Percentiles rank a stretch among this genome's conserved stretches.
These are phyloP conservation scores for Lecanicillium sp. DNA, from an alignment of 2,329 filamentous ascomycete species.

Conservation along the genomic window DNA sequence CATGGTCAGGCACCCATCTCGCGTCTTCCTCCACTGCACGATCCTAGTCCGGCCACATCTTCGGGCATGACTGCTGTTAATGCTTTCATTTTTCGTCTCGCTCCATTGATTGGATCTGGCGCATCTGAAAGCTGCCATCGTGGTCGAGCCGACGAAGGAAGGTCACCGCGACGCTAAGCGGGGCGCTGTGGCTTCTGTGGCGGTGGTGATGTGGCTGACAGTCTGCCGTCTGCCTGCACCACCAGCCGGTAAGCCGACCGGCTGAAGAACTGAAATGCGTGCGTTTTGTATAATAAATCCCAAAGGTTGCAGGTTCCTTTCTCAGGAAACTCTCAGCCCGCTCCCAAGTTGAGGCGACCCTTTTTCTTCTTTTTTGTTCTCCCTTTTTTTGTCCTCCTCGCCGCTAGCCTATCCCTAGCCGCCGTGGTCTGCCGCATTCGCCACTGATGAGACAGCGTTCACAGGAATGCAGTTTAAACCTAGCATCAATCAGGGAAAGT, in stretches of 20 bases:
- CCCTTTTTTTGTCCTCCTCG: neutral
- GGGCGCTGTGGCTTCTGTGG: constrained; percentile 2
- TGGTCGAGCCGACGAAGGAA: too few relatives aligned
- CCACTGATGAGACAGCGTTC: neutral
- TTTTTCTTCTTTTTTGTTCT: neutral
- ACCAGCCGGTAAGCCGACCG: neutral
- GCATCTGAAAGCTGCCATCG: too few relatives aligned
- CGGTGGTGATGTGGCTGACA: neutral
- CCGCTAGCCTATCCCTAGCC: neutral
- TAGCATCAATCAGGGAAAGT: neutral
- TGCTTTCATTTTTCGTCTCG: neutral
- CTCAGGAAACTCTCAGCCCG: too few relatives aligned
- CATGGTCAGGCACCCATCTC: neutral
- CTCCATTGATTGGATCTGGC: neutral
- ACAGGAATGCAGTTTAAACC: neutral
- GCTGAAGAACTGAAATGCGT: too few relatives aligned
- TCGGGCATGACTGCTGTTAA: neutral
- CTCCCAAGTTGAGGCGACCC: too few relatives aligned
- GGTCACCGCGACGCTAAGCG: too few relatives aligned
- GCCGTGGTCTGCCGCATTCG: neutral
- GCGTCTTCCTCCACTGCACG: neutral
- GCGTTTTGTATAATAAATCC: too few relatives aligned
- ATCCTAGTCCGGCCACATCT: neutral
- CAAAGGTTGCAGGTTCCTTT: too few relatives aligned
- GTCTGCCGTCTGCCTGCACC: too few relatives aligned